Evolutionary conservation across 768 basidiomycete genomes (phyloP).

Genomic region (Xerocomellus amylosporus): DNA sequence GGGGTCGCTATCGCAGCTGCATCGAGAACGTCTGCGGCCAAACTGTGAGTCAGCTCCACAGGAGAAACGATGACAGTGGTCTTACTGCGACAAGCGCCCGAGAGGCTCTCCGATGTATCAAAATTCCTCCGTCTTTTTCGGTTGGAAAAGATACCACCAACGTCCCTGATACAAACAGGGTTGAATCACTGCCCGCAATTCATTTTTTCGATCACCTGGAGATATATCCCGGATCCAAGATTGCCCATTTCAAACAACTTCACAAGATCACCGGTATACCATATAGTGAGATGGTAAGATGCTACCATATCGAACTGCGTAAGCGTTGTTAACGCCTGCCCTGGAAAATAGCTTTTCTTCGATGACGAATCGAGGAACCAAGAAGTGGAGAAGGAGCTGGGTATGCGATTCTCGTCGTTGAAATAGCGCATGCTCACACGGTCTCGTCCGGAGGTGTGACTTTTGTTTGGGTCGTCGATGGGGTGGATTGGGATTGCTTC

Average conservation of each 20-base stretch:
- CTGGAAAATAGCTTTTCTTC: constrained; percentile 52
- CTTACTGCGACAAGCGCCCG: constrained; percentile 52
- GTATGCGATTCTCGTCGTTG: constrained; percentile 27
- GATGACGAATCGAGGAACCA: constrained; percentile 62
- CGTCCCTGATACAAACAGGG: constrained; percentile 7
- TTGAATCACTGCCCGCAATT: constrained; percentile 44
- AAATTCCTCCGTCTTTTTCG: constrained; percentile 43
- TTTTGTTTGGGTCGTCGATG: constrained; percentile 67
- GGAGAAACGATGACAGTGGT: background rate
- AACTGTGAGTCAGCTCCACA: constrained; percentile 48
- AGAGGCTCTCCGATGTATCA: constrained; percentile 65
- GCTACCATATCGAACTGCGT: background rate
- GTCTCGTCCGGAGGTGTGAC: constrained; percentile 64
- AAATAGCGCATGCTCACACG: background rate
- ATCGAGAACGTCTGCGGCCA: constrained; percentile 67
- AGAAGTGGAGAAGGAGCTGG: constrained; percentile 52
- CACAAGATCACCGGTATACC: constrained; percentile 73
- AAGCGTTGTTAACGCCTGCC: background rate
- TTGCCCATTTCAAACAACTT: constrained; percentile 74
- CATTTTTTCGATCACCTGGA: constrained; percentile 68
- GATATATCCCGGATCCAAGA: constrained; percentile 80
- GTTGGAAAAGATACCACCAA: constrained; percentile 25
- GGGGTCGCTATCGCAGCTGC: constrained; percentile 64
- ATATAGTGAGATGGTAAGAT: constrained; percentile 70
- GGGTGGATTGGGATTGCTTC: constrained; percentile 59